Base-by-base conservation (phyloP, 2,329 filamentous ascomycete species). In the Cladosporium sp. region DNA sequence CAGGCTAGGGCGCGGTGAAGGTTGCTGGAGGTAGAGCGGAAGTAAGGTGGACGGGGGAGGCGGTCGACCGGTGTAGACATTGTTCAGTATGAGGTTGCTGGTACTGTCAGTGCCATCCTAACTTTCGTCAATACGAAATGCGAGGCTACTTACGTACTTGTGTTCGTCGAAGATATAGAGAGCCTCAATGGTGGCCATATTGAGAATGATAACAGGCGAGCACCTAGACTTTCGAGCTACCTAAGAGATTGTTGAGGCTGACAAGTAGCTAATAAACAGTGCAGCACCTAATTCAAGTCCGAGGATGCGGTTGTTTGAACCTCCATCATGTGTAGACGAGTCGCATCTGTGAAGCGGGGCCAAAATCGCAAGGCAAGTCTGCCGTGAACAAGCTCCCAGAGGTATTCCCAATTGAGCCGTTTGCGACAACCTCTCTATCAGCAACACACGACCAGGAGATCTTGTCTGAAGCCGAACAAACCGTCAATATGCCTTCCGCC, bases 151-250 rank as follows among this genome's bases (percentile, higher is more conserved):
- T 68, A 70, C 82, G 70, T 78, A 96, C 92, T 92, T 91, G 77
- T 92, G 86, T 79, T 97, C 92, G 83, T 97, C 92, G 75, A 89
- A 97, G 73, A 99, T 91, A 79, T 97, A 93, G 70, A 99, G 81
- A 72, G 93, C 94, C 80, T 97, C 93, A 71, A 99, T 89, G 71
- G 89, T 85, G 77, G 90, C 76, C 78, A 80, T 80, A 58, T 53
- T 51, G 34, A 24, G 1, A 12, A 2, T 17, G 39, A 3, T 17
- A 10, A 10, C 12, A 32, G 9, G 8, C 28, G 8, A 9, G 3
- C 28, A 32, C 15, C 36, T 2, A 5, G 17, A 39, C 17, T 5
- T 28, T 28, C 8, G 28, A 9, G 28, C 9, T 7, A 9, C 8
- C 8, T 9, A 32, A 32, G 28, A 3, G 8, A 9, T 9, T 32